Evolutionary conservation across 306 rosid species (phyloP).

Genomic region (Cicer judaicum): DNA sequence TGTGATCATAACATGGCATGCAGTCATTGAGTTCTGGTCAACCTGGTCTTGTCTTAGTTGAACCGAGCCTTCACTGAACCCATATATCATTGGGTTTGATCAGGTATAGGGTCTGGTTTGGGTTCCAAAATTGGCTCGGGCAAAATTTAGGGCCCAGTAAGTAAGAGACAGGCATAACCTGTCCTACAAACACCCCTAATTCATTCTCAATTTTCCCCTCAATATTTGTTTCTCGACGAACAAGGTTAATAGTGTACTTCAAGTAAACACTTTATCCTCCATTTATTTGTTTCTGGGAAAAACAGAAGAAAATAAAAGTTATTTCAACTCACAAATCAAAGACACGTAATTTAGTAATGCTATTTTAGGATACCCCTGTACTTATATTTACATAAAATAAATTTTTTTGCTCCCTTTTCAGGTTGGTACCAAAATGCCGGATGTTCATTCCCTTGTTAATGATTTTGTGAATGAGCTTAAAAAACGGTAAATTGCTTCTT

Average conservation of each 20-base stretch:
- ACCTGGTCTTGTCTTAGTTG: not conserved
- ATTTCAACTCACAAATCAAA: not conserved
- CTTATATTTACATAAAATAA: not conserved
- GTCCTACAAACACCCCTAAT: not conserved
- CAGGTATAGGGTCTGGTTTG: not conserved
- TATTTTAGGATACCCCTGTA: slow-evolving; percentile 30
- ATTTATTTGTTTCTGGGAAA: not conserved
- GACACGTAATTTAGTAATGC: slow-evolving; percentile 1
- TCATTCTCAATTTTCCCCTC: not conserved
- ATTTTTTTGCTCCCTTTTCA: slow-evolving; percentile 17
- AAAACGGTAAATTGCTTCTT: slow-evolving; percentile 62
- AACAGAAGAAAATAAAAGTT: not conserved
- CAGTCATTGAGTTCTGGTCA: not conserved
- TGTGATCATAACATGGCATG: not conserved
- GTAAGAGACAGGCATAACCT: not conserved
- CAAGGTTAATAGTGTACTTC: too few relatives aligned
- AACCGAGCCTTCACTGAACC: not conserved
- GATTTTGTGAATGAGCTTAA: slow-evolving; percentile 78
- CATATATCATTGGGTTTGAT: not conserved
- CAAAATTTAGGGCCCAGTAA: not conserved
- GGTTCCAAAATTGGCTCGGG: not conserved
- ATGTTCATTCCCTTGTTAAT: slow-evolving; percentile 75
- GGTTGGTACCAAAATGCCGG: slow-evolving; percentile 77
- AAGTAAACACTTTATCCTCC: not conserved
- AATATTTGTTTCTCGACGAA: not conserved